Base-by-base conservation (phyloP, 2,329 filamentous ascomycete genomes). In the Furcasterigmium sp. region DNA sequence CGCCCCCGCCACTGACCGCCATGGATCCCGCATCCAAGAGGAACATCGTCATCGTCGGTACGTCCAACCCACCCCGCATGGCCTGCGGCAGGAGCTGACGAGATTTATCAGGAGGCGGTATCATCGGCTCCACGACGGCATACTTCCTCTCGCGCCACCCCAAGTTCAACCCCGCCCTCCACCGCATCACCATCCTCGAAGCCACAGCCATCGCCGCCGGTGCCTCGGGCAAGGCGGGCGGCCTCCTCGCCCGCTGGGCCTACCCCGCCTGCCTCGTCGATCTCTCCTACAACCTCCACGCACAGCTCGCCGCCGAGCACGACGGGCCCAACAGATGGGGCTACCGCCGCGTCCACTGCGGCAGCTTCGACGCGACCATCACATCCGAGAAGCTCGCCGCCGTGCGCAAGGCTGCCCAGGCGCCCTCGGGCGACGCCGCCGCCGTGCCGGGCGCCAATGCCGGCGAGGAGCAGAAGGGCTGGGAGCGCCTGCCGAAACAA, bases 171-270 rank as follows among this genome's bases (percentile, higher is more conserved):
- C 81, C 83, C 34, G 65, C 76, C 18, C 77, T 79, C 42, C 87
- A 95, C 61, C 83, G 74, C 42, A 84, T 97, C 55, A 95, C 87
- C 2, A 73, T 98, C 23, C 75, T 97, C 43, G 93, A 98, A 70
- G 90, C 93, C 1, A 82, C 82, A 3, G 75, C 82, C 36, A 84
- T 97, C 51, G 93, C 93, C 7, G 81, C 88, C n/a, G 91, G 87
- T 19, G 91, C 93, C 29, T 95, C 90, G 8, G 93, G 93, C 32
- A 97, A 96, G 67, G 91, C 93, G 1, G 93, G 93, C 14, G 93
- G 93, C 1, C 73, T 98, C 5, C 75, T 98, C 18, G 93, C 84
- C 1, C 72, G 91, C 14, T 97, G 91, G 90, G 93, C 91, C 1
- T 96, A 95, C 58, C 93, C 93, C 0, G 73, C 72, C 45, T 84